Percentiles rank a stretch among this genome's conserved stretches.
phyloP scores from a whole-genome alignment of 352 stramenopile species.

The Phytophthora chlamydospora region DNA sequence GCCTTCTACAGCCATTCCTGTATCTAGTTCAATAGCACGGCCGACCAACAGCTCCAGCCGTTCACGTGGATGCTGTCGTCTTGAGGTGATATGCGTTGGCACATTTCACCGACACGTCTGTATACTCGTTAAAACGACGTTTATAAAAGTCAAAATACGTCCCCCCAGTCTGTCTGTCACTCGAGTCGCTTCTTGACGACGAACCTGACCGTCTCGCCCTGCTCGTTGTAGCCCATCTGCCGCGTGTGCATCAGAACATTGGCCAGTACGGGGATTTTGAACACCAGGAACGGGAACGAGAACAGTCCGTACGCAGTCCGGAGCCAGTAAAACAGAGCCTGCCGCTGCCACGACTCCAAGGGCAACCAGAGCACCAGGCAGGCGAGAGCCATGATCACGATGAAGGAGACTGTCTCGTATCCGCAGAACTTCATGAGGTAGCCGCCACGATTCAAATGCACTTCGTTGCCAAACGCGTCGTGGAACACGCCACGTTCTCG shows the following conservation, averaged over 20 bases:
- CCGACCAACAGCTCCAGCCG: neutral
- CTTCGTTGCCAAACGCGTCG: slow-evolving; percentile 83
- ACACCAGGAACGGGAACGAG: slow-evolving; percentile 87
- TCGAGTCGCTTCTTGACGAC: slow-evolving; percentile 45
- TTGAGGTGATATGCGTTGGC: slow-evolving; percentile 14
- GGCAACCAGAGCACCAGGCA: slow-evolving; percentile 68
- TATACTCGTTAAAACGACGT: slow-evolving; percentile 23
- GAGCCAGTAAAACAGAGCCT: slow-evolving; percentile 89
- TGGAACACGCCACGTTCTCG: slow-evolving; percentile 57
- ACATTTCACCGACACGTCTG: slow-evolving; percentile 14
- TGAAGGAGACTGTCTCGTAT: slow-evolving; percentile 86
- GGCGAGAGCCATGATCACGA: slow-evolving; percentile 68
- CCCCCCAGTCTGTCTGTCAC: slow-evolving; percentile 11
- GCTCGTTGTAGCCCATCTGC: slow-evolving; percentile 86
- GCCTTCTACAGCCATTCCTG: neutral
- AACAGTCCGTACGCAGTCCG: slow-evolving; percentile 85
- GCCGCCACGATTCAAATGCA: slow-evolving; percentile 79
- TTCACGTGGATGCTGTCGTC: slow-evolving; percentile 2
- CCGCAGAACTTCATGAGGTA: slow-evolving; percentile 89
- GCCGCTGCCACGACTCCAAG: slow-evolving; percentile 79
- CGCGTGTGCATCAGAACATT: slow-evolving; percentile 86
- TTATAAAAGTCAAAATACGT: slow-evolving; percentile 37
- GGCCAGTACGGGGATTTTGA: slow-evolving; percentile 87
- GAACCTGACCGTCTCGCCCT: slow-evolving; percentile 73
- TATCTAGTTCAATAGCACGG: slow-evolving; percentile 24